Conservation (phyloP, 2,329 filamentous ascomycete species). For the Aspergillus flavus region DNA sequence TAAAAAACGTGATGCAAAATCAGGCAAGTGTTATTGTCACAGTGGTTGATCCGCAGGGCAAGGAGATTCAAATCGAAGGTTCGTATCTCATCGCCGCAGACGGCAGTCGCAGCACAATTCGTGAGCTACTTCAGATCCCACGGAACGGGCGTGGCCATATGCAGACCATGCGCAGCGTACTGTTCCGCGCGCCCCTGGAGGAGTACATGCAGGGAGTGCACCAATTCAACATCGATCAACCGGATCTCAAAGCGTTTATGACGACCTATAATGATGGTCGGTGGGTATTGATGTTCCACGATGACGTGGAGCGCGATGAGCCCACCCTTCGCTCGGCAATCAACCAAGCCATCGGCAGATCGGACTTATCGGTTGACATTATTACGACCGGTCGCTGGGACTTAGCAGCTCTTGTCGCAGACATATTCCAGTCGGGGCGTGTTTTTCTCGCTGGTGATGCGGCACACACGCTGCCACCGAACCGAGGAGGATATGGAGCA, state of each 20-base stretch:
- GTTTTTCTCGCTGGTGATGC: conserved; percentile 40
- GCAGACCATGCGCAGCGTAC: conserved; percentile 26
- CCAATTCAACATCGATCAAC: conserved; percentile 26
- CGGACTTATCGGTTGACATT: conserved; percentile 33
- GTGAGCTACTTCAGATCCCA: conserved; percentile 22
- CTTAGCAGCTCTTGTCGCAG: conserved; percentile 30
- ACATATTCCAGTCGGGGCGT: conserved; percentile 27
- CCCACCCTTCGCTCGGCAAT: conserved; percentile 25
- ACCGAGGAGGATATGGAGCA: conserved; percentile 33
- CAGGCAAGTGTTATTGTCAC: conserved; percentile 28
- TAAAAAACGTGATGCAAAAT: conserved; percentile 28
- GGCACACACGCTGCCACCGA: conserved; percentile 33
- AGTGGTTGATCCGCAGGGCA: conserved; percentile 16
- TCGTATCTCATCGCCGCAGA: conserved; percentile 46
- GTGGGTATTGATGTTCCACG: conserved; percentile 29
- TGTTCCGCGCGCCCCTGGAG: conserved; percentile 24
- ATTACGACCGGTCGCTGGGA: conserved; percentile 40
- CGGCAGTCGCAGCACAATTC: conserved; percentile 29
- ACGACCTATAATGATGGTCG: conserved; percentile 27
- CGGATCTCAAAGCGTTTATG: conserved; percentile 24
- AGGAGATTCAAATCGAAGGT: conserved; percentile 25
- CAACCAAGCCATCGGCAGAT: conserved; percentile 32
- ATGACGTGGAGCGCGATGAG: conserved; percentile 25
- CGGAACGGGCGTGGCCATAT: conserved; percentile 24
- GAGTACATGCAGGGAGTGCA: conserved; percentile 20